Evolutionary conservation across 345 rosid genomes (phyloP), one percentile per base, ranked within the genome.

Genomic region (Lumnitzera littorea): DNA sequence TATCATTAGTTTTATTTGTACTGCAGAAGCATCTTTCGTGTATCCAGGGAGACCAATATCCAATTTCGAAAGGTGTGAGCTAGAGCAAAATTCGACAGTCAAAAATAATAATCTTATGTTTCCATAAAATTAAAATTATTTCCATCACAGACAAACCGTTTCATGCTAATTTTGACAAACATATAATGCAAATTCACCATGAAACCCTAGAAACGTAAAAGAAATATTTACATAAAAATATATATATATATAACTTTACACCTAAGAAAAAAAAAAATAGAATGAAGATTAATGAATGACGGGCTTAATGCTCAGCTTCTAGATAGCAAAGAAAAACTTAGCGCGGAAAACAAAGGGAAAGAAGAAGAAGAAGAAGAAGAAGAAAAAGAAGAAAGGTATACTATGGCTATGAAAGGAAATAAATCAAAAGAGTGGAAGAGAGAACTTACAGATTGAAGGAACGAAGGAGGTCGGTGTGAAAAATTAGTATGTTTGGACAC

Each of bases 11-110:
- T 23, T 70, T 8, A n/a, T 71, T 43, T 17, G 73, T 68, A 60
- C 78, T 76, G 46, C 73, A 70, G 56, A 76, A 67, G 65, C 64
- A 65, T 64, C 82, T 79, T 56, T 68, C 77, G 66, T 54, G 63
- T 17, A 74, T 62, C 46, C 62, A 60, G 31, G 58, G 27, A n/a
- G 65, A 56, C 20, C 65, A 64, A 53, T 73, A 51, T 70, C 80
- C 84, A 59, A 14, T 11, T 50, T 61, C 76, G 31, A 61, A 50
- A 57, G 79, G 67, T 17, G 25, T 54, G 63, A 57, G 48, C 94
- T 89, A 67, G 13, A 72, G 62, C 25, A 63, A 51, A 8, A 57
- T 61, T 10, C 24, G 0, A 51, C 24, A n/a, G 8, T 8, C 4
- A 56, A 12, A 17, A n/a, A 13, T 16, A 62, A 41, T 12, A 11